Percentiles rank a stretch among this genome's conserved stretches.
Conservation (phyloP, 345 rosid genomes). For the Melaleuca alternifolia region DNA sequence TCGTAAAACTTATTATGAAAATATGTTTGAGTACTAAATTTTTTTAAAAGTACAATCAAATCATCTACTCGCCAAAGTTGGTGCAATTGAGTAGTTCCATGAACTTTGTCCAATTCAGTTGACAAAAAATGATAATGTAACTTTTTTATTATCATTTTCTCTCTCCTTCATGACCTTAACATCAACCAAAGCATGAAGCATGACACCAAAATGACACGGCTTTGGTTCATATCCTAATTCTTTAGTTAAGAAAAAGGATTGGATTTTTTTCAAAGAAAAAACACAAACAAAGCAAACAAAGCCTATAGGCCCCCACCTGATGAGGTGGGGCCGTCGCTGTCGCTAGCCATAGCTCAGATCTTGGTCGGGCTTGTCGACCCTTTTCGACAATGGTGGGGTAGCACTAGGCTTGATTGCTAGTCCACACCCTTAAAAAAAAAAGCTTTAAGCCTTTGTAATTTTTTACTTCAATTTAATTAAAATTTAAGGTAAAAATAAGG, state of each 20-base stretch:
- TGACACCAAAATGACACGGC: too few species aligned
- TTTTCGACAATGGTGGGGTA: background rate
- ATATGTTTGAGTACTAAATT: too few species aligned
- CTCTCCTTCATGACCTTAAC: background rate
- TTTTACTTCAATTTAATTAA: background rate
- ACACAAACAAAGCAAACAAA: background rate
- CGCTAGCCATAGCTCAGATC: background rate
- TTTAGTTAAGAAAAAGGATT: too few species aligned
- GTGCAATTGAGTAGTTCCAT: background rate
- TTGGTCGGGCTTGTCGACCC: background rate
- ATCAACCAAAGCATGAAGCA: background rate
- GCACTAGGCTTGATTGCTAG: background rate
- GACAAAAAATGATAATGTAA: background rate
- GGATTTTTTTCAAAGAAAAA: too few species aligned
- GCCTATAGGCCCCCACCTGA: too few species aligned
- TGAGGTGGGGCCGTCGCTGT: too few species aligned
- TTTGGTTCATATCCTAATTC: too few species aligned
- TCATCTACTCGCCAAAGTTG: too few species aligned
- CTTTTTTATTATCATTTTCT: background rate
- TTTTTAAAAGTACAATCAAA: too few species aligned
- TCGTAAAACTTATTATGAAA: too few species aligned
- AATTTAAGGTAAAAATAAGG: too few species aligned
- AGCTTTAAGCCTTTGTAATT: background rate
- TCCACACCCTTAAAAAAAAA: background rate
- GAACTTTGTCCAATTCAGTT: fast-evolving